Evolutionary conservation across 345 rosid genomes (phyloP).

Genomic region (Pugionium dolabratum): DNA sequence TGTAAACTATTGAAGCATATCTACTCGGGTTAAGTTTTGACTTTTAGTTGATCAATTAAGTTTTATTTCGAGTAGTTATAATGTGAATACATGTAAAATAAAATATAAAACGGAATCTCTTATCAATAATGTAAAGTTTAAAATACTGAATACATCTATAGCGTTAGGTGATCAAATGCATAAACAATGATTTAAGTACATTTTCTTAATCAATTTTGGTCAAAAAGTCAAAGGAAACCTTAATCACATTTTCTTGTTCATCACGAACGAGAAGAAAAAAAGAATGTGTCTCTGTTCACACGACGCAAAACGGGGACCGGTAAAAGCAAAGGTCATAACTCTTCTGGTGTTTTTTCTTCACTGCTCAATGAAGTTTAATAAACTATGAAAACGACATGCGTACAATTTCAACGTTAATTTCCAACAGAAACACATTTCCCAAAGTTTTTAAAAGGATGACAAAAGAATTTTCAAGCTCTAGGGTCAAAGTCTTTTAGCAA

Average conservation of each 20-base stretch:
- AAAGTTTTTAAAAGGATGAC: background rate
- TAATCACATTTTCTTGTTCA: constrained; percentile 4
- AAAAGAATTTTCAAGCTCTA: background rate
- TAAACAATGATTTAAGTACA: background rate
- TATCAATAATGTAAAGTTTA: background rate
- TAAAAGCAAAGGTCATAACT: background rate
- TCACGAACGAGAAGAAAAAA: background rate
- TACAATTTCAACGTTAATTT: background rate
- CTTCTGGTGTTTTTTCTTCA: constrained; percentile 5
- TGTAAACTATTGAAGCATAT: background rate
- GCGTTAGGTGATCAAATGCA: constrained; percentile 4
- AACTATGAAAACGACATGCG: background rate
- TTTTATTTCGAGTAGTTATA: background rate
- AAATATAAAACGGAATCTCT: background rate
- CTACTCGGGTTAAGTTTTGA: too few species aligned
- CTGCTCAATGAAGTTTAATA: background rate
- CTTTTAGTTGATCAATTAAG: background rate
- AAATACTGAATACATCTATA: constrained; percentile 7
- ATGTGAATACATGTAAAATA: constrained; percentile 8
- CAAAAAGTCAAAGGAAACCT: constrained; percentile 24
- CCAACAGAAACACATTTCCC: constrained; percentile 9
- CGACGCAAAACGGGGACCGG: background rate
- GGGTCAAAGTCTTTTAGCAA: constrained; percentile 57
- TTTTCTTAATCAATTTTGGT: background rate
- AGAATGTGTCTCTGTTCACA: constrained; percentile 19